Evolutionary conservation across 23 red algal genomes (phyloP), one percentile per base, ranked within the genome.

Genomic region (Chondrus crispus): DNA sequence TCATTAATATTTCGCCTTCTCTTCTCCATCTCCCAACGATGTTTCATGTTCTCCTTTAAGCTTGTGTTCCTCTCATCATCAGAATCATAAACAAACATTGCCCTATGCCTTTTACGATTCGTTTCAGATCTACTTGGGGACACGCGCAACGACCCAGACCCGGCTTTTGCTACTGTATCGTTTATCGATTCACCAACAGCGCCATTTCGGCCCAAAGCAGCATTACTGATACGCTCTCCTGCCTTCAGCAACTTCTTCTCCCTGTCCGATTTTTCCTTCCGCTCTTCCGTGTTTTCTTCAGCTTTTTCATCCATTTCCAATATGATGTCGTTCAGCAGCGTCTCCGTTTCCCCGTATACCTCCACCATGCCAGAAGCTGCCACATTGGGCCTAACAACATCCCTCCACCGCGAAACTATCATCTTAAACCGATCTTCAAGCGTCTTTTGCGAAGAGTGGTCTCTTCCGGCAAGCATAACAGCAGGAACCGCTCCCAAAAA

Each of bases 321-420:
- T 22, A 57, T 82, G 20, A 82, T 38, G 48, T 82, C 51, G 44
- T 82, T 47, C 51, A 82, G 47, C 30, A 82, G 77, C 44, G 32
- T 37, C 77, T 55, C 77, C 51, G 44, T 9, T 51, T 82, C 45
- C 19, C 51, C 44, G 43, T 38, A 38, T 24, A 76, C 71, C 39
- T 76, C 71, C 28, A 76, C 43, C 28, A 76, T 76, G 33, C 24
- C 71, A 46, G 44, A 76, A 24, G 66, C 71, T 48, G 39, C 44
- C 39, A 37, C 71, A 38, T 76, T 48, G 39, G n/a, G 33, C 5
- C 71, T 76, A 8, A 76, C 71, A 26, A 38, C 71, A 26, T 37
- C 71, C 28, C 71, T 24, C 24, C 43, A 26, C 30, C 43, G 30
- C 28, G 71, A 43, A 48, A 76, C 44, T 4, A 76, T 38, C 43